Base-by-base conservation (phyloP, 208 protist genomes). In the Trypanosoma lewisi region DNA sequence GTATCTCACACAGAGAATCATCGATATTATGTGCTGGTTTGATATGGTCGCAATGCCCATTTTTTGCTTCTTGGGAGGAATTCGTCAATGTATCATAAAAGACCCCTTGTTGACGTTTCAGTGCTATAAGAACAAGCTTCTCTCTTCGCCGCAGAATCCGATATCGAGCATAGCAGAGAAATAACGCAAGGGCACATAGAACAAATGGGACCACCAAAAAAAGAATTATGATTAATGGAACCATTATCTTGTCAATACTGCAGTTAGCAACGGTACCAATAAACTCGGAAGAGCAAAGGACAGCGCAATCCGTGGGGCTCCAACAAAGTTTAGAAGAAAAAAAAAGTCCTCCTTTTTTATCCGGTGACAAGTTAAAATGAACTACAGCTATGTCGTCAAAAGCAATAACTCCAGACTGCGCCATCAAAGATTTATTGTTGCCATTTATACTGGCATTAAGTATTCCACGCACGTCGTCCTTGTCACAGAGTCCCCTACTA, bases 291-390 rank as follows among this genome's bases (percentile, higher is more conserved):
- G 19, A 17, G 51, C 83, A 89, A 36, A 86, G 73, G 25, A 52
- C 11, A 12, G 73, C 77, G 67, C 77, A 85, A 59, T 81, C 70
- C n/a, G 47, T 28, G 3, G 52, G 45, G 30, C 63, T 63, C 63
- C 68, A 78, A 50, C 82, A 89, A 33, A 85, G 16, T 39, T 54
- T 11, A 4, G 78, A 79, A 36, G 53, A 67, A 59, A 83, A 81
- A 70, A 64, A 52, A 49, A 74, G 70, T 6, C 57, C 55, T 0
- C 62, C 76, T 3, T 50, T 30, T n/a, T 62, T 59, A 30, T 25
- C 52, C 25, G 56, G 27, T 16, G 54, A 49, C 23, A 78, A 50
- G 7, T 54, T 14, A 31, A 77, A 82, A 48, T 25, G 60, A 4
- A 82, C 70, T 17, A 73, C 5, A 30, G 65, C 52, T 14, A 73